phyloP scores from a whole-genome alignment of 2,329 filamentous ascomycete genomes.

The Fusarium nelsonii region DNA sequence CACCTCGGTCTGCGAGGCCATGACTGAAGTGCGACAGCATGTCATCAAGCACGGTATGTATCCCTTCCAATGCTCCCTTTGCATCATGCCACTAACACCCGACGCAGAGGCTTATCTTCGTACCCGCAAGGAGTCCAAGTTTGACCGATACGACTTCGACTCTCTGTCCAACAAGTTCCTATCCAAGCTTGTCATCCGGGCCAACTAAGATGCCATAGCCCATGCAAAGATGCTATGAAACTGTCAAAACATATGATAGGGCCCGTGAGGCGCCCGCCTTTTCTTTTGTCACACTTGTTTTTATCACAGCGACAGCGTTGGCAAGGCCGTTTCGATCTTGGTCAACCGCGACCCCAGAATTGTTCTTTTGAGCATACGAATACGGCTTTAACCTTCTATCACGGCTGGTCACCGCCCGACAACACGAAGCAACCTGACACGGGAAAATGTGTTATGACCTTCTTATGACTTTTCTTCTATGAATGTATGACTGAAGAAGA shows the following conservation, averaged over 20 bases:
- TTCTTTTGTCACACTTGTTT: slow-evolving; percentile 51
- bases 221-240: slow-evolving; percentile 31
- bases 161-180: slow-evolving; percentile 97
- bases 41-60: slow-evolving; percentile 91
- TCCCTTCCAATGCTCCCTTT: neutral
- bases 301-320: slow-evolving; percentile 61
- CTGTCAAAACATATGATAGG: slow-evolving; percentile 33
- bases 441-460: slow-evolving; percentile 54
- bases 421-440: slow-evolving; percentile 51
- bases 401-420: slow-evolving; percentile 52
- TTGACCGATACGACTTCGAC: slow-evolving; percentile 93
- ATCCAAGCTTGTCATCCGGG: slow-evolving; percentile 94
- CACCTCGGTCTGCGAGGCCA: slow-evolving; percentile 89
- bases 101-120: slow-evolving; percentile 84
- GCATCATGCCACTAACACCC: slow-evolving; percentile 40
- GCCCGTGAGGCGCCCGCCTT: slow-evolving; percentile 28
- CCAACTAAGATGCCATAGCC: slow-evolving; percentile 70
- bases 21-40: slow-evolving; percentile 95
- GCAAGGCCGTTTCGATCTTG: slow-evolving; percentile 54
- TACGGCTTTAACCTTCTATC: slow-evolving; percentile 49
- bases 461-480: slow-evolving; percentile 56
- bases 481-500: slow-evolving; percentile 60
- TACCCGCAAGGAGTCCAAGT: slow-evolving; percentile 81
- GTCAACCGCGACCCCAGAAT: slow-evolving; percentile 48
- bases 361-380: slow-evolving; percentile 47